These are phyloP conservation scores for Talaromyces thailandensis DNA, from an alignment of 495 filamentous ascomycete genomes.

Conservation along the genomic window DNA sequence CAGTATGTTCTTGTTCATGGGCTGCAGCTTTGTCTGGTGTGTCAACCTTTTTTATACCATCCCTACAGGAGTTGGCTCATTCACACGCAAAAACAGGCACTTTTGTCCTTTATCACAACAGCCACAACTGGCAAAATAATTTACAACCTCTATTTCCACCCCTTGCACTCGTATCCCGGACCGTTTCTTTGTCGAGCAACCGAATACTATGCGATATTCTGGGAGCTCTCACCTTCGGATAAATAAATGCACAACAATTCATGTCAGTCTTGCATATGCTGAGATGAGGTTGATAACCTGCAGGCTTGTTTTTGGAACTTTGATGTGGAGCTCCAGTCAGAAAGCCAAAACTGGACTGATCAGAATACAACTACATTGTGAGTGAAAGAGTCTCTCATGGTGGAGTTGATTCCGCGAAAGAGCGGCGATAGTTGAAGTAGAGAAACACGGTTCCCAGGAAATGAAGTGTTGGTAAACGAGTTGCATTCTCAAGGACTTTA, in stretches of 20 bases:
- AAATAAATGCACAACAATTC: slow-evolving; percentile 8
- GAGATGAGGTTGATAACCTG: slow-evolving; percentile 45
- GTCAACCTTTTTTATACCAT: background rate
- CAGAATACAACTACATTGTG: slow-evolving; percentile 35
- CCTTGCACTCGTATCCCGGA: slow-evolving; percentile 16
- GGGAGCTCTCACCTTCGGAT: slow-evolving; percentile 4
- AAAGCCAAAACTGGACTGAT: slow-evolving; percentile 26
- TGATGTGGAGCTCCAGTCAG: slow-evolving; percentile 32
- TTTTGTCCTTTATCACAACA: background rate
- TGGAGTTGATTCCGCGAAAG: slow-evolving; percentile 6
- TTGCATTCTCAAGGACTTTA: background rate
- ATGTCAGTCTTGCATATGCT: slow-evolving; percentile 40
- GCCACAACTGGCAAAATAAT: background rate
- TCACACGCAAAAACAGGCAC: background rate
- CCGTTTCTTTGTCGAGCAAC: slow-evolving; percentile 15
- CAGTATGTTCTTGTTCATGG: too few relatives aligned
- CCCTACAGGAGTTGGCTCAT: too few relatives aligned
- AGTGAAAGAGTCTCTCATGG: slow-evolving; percentile 34
- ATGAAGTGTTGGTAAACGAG: background rate
- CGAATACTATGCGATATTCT: background rate
- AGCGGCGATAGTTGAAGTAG: background rate
- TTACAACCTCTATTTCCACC: slow-evolving; percentile 22
- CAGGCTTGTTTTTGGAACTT: slow-evolving; percentile 44
- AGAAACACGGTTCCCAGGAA: background rate
- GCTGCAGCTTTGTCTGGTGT: too few relatives aligned